Percentiles rank a stretch among this genome's conserved stretches.
phyloP scores from a whole-genome alignment of 306 rosid genomes.

The Medicago lupulina region DNA sequence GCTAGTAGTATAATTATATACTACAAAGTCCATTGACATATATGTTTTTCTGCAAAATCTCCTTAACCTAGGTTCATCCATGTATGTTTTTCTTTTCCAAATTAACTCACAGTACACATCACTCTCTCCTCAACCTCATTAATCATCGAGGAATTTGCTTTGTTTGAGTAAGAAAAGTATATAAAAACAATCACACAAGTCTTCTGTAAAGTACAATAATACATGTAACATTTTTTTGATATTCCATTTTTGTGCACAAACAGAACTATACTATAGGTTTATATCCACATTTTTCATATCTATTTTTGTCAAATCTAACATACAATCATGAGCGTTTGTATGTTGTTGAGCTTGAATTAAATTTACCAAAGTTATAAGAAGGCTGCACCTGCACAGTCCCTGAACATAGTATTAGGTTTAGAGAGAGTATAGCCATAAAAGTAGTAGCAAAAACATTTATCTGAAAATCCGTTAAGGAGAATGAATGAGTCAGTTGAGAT shows the following conservation, averaged over 20 bases:
- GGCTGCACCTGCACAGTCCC: not conserved
- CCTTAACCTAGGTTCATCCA: not conserved
- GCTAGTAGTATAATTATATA: not conserved
- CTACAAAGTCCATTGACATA: not conserved
- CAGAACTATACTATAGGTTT: no score
- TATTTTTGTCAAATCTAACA: no score
- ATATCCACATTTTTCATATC: no score
- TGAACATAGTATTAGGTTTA: not conserved
- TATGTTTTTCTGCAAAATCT: not conserved
- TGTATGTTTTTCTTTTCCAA: not conserved
- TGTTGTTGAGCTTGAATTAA: not conserved
- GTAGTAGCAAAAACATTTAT: not conserved
- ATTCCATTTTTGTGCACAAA: no score
- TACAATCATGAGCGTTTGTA: no score
- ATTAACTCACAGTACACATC: not conserved
- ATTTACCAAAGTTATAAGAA: not conserved
- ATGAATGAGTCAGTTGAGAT: conserved; percentile 20
- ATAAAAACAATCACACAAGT: no score
- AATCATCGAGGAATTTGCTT: no score
- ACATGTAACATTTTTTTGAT: no score
- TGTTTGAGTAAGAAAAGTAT: no score
- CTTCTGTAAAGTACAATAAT: no score
- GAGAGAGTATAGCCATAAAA: not conserved
- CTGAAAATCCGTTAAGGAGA: conserved; percentile 27
- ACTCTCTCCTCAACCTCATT: no score